Conservation (phyloP, 163 green algal genomes). For the Chlamydomonas reinhardtii region DNA sequence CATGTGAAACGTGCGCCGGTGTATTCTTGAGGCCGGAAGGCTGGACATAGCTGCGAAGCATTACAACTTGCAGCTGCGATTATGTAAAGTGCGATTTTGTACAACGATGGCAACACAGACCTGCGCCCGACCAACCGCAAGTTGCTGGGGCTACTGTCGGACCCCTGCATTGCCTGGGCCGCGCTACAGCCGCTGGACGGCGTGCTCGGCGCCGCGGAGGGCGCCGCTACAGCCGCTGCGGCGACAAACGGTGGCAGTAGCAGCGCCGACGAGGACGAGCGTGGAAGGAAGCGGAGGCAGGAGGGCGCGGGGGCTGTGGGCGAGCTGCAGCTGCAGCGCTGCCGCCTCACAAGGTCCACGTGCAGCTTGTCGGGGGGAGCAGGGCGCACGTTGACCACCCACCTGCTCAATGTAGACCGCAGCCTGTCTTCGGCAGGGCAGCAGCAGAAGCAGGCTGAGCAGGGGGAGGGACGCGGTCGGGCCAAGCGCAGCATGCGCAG, state of each 20-base stretch:
- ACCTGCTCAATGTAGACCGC: not conserved
- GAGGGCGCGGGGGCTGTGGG: not conserved
- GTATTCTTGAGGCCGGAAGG: too few relatives aligned
- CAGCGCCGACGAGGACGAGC: too few relatives aligned
- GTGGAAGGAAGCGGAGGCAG: not conserved
- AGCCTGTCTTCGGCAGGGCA: not conserved
- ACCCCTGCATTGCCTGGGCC: not conserved
- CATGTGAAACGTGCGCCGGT: too few relatives aligned
- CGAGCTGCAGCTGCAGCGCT: not conserved
- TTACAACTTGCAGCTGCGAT: too few relatives aligned
- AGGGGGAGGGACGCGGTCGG: not conserved
- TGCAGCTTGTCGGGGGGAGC: not conserved
- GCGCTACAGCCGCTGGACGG: not conserved
- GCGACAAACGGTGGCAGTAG: not conserved
- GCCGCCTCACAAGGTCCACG: not conserved
- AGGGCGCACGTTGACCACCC: not conserved
- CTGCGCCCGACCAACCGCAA: not conserved
- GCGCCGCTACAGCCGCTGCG: not conserved
- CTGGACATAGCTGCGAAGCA: too few relatives aligned
- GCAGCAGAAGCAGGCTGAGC: too few relatives aligned
- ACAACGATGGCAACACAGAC: too few relatives aligned
- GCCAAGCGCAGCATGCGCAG: not conserved
- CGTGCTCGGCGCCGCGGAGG: not conserved
- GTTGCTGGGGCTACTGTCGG: constrained; percentile 13
- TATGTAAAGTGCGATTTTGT: too few relatives aligned